phyloP scores from a whole-genome alignment of 352 stramenopile genomes.

The Pythium coloratum region DNA sequence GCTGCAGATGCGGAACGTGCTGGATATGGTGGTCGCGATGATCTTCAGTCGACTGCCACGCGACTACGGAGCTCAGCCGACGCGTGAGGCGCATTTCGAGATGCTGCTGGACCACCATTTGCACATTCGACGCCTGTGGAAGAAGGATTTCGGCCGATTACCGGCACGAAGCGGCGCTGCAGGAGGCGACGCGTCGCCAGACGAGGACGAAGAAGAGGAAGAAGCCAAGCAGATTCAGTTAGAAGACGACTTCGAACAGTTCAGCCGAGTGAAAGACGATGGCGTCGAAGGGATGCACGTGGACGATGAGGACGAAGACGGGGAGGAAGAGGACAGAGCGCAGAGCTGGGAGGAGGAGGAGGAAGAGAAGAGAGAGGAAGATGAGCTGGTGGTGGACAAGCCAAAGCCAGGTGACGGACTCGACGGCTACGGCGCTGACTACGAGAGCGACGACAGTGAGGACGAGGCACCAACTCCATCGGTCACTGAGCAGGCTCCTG shows the following conservation, averaged over 20 bases:
- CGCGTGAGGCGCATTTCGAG: constrained; percentile 68
- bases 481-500: neutral
- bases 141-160: constrained; percentile 81
- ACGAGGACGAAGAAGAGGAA: constrained; percentile 21
- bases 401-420: constrained; percentile 15
- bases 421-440: constrained; percentile 61
- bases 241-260: constrained; percentile 20
- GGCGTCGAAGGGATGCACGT: constrained; percentile 8
- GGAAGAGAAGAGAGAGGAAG: constrained; percentile 13
- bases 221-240: constrained; percentile 12
- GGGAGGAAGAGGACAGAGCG: neutral
- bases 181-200: constrained; percentile 1
- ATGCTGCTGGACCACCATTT: constrained; percentile 80
- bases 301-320: constrained; percentile 8
- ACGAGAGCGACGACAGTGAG: constrained; percentile 65
- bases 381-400: constrained; percentile 9
- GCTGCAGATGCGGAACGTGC: constrained; percentile 50
- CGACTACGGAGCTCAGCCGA: constrained; percentile 51
- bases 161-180: constrained; percentile 25
- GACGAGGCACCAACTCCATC: constrained; percentile 16
- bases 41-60: constrained; percentile 77
- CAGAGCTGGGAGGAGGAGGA: constrained; percentile 25
- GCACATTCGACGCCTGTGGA: constrained; percentile 79
- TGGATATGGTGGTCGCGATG: constrained; percentile 88
- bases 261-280: constrained; percentile 11